phyloP scores from a whole-genome alignment of 2,329 filamentous ascomycete species.

The Aureobasidium uvarum region DNA sequence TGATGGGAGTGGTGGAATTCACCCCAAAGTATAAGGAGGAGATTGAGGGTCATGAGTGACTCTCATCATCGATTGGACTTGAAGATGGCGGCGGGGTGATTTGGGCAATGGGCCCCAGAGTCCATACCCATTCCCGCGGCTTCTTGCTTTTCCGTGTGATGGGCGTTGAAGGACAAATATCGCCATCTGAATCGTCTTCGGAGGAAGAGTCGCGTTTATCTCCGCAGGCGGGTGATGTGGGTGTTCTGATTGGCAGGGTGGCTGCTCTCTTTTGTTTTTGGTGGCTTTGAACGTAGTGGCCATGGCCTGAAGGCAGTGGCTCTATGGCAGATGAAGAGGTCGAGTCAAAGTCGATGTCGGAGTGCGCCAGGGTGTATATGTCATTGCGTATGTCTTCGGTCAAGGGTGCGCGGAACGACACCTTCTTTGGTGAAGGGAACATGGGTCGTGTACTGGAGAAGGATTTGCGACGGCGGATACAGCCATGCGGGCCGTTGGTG shows the following conservation, averaged over 20 bases:
- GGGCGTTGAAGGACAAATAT: conserved; percentile 53
- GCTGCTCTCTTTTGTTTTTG: conserved; percentile 19
- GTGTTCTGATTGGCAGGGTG: conserved; percentile 28
- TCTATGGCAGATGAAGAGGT: conserved; percentile 37
- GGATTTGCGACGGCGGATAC: conserved; percentile 41
- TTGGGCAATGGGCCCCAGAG: conserved; percentile 45
- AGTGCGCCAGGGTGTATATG: conserved; percentile 56
- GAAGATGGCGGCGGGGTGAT: conserved; percentile 10
- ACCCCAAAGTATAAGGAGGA: not conserved
- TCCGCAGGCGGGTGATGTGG: conserved; percentile 37
- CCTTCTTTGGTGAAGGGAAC: conserved; percentile 58
- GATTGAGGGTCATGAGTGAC: not conserved
- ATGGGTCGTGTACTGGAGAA: conserved; percentile 43
- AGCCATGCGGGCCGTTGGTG: conserved; percentile 45
- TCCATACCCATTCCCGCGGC: conserved; percentile 58
- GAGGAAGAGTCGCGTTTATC: conserved; percentile 51
- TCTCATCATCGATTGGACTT: conserved; percentile 11
- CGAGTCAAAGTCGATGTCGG: conserved; percentile 50
- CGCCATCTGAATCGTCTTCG: conserved; percentile 46
- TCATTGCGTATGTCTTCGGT: conserved; percentile 60
- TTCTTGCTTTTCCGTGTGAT: conserved; percentile 54
- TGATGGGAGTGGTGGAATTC: not conserved
- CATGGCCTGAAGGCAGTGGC: conserved; percentile 29
- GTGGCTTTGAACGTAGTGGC: conserved; percentile 8
- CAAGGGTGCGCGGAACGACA: conserved; percentile 56